Conservation (phyloP, 2,329 filamentous ascomycete species). For the Pseudogymnoascus sp. region DNA sequence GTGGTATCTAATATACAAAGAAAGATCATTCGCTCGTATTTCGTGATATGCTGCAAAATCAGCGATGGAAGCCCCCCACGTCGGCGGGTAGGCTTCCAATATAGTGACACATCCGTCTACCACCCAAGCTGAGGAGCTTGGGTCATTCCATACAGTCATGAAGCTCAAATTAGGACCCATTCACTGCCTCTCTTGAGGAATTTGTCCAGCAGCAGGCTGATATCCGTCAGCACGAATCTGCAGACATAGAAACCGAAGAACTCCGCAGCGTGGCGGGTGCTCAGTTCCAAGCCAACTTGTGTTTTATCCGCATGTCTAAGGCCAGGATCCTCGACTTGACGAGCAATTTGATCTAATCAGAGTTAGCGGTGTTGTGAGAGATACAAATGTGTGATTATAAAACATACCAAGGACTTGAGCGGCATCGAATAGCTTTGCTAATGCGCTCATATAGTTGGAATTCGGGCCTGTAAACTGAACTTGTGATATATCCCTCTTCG, state of each 20-base stretch:
- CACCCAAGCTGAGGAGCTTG: neutral
- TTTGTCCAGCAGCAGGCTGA: slow-evolving; percentile 83
- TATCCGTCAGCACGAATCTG: slow-evolving; percentile 83
- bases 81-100: neutral
- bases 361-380: slow-evolving; percentile 24
- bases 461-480: slow-evolving; percentile 76
- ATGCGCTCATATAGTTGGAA: slow-evolving; percentile 80
- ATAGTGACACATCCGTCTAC: neutral
- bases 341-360: slow-evolving; percentile 76
- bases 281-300: slow-evolving; percentile 89
- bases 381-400: neutral
- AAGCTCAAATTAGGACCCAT: slow-evolving; percentile 61
- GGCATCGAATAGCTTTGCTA: slow-evolving; percentile 87
- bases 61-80: neutral
- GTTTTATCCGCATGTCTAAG: slow-evolving; percentile 87
- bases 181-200: slow-evolving; percentile 95
- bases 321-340: slow-evolving; percentile 91
- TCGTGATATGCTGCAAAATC: slow-evolving; percentile 7
- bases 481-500: slow-evolving; percentile 62
- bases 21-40: slow-evolving; percentile 8
- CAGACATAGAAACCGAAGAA: slow-evolving; percentile 98
- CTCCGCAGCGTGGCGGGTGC: slow-evolving; percentile 86
- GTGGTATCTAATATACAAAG: slow-evolving; percentile 7
- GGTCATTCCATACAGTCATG: neutral
- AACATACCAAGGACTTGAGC: slow-evolving; percentile 81